Evolutionary conservation across 1,284 basidiomycete species (phyloP).

Genomic region (Puccinia horiana): DNA sequence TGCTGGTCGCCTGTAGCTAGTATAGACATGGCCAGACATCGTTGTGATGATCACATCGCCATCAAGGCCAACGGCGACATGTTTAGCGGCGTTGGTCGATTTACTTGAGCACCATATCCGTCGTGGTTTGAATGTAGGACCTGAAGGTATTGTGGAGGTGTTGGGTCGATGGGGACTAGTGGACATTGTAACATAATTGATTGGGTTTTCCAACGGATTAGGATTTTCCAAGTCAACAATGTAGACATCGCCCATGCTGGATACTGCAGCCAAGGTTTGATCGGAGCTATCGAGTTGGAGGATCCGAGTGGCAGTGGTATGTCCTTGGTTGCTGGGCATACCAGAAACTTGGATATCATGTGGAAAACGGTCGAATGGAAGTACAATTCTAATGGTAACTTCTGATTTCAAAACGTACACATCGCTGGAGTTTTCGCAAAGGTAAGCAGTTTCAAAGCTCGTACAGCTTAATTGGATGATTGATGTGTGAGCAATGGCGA

Average conservation of each 20-base stretch:
- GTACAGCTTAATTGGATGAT: slow-evolving; percentile 72
- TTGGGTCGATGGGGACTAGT: background rate
- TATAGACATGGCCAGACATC: slow-evolving; percentile 88
- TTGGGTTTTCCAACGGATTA: slow-evolving; percentile 55
- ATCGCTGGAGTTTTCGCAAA: slow-evolving; percentile 42
- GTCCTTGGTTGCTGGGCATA: slow-evolving; percentile 69
- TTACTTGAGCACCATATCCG: slow-evolving; percentile 35
- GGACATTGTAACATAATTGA: slow-evolving; percentile 44
- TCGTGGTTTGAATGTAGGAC: slow-evolving; percentile 16
- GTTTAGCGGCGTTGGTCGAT: slow-evolving; percentile 58
- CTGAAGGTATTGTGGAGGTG: background rate
- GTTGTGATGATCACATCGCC: slow-evolving; percentile 90
- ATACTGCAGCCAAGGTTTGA: slow-evolving; percentile 79
- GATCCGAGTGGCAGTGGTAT: slow-evolving; percentile 65
- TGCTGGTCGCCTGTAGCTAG: slow-evolving; percentile 64
- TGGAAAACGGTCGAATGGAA: slow-evolving; percentile 71
- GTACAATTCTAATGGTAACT: slow-evolving; percentile 60
- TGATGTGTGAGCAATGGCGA: slow-evolving; percentile 72
- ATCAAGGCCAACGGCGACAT: slow-evolving; percentile 84
- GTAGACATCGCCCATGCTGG: slow-evolving; percentile 86
- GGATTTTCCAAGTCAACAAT: slow-evolving; percentile 67
- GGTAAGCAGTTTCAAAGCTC: slow-evolving; percentile 51
- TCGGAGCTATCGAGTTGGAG: slow-evolving; percentile 79
- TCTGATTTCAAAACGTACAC: slow-evolving; percentile 45
- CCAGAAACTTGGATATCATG: slow-evolving; percentile 74